A percentile compares a stretch with the other conserved stretches of the same genome.
These are phyloP conservation scores for Termitomyces eurrhizus DNA, from an alignment of 768 basidiomycete genomes.

Conservation along the genomic window DNA sequence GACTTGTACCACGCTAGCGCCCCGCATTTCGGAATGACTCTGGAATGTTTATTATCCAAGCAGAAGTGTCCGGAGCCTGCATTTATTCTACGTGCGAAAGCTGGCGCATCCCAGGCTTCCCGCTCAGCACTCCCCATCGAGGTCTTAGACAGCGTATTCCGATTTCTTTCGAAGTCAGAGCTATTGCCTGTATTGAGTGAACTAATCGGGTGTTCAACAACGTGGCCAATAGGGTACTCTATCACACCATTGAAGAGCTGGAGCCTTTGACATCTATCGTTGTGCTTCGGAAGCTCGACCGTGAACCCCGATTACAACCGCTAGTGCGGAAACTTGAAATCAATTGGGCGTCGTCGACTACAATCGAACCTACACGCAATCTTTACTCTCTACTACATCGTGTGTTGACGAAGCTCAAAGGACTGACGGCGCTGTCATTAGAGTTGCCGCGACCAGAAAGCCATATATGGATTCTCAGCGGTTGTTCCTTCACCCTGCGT, in stretches of 20 bases:
- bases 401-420: constrained; percentile 34
- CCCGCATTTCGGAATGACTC: not conserved
- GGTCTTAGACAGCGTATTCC: constrained; percentile 27
- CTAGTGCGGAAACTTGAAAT: constrained; percentile 47
- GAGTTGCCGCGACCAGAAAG: constrained; percentile 42
- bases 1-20: not conserved
- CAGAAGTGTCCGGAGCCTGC: not conserved
- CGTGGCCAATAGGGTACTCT: constrained; percentile 26
- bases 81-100: not conserved
- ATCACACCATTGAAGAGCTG: constrained; percentile 31
- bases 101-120: not conserved
- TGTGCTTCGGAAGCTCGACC: constrained; percentile 38
- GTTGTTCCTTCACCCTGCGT: constrained; percentile 40
- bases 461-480: constrained; percentile 47
- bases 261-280: constrained; percentile 25
- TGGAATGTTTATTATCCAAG: not conserved
- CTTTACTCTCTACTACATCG: constrained; percentile 47
- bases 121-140: constrained; percentile 28
- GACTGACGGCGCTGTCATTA: constrained; percentile 41
- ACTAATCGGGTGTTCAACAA: constrained; percentile 26
- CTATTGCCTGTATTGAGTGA: constrained; percentile 20
- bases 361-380: constrained; percentile 36
- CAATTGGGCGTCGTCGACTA: constrained; percentile 26
- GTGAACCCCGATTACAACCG: constrained; percentile 29
- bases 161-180: constrained; percentile 16